A percentile compares a stretch with the other conserved stretches of the same genome.
These are phyloP conservation scores for Arthroderma sp. DNA, from an alignment of 2,329 filamentous ascomycete genomes.

Conservation along the genomic window DNA sequence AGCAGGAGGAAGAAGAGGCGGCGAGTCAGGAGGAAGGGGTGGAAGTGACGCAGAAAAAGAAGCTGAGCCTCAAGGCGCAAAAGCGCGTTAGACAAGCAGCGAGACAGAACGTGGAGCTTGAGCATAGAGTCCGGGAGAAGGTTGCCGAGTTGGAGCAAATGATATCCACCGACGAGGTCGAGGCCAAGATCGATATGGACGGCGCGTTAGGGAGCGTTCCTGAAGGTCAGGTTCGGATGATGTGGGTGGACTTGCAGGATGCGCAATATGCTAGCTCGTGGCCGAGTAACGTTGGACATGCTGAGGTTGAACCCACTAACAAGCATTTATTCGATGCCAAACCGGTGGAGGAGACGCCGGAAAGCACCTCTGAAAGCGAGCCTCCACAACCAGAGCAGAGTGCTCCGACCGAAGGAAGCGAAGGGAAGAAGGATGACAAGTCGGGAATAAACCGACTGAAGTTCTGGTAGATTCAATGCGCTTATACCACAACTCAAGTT, in stretches of 20 bases:
- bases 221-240: slow-evolving; percentile 28
- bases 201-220: slow-evolving; percentile 14
- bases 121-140: slow-evolving; percentile 14
- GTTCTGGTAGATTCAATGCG: too few relatives aligned
- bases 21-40: slow-evolving; percentile 7
- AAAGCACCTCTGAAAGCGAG: too few relatives aligned
- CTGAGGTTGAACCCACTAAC: slow-evolving; percentile 24
- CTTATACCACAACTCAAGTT: too few relatives aligned
- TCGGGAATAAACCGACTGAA: too few relatives aligned
- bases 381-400: too few relatives aligned
- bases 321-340: slow-evolving; percentile 21
- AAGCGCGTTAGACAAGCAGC: slow-evolving; percentile 20
- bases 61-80: slow-evolving; percentile 19
- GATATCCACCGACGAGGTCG: slow-evolving; percentile 8
- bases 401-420: too few relatives aligned
- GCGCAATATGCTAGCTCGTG: slow-evolving; percentile 29
- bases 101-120: slow-evolving; percentile 14
- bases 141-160: slow-evolving; percentile 15
- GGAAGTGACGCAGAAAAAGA: slow-evolving; percentile 12
- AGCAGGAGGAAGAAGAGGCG: slow-evolving; percentile 9
- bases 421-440: too few relatives aligned
- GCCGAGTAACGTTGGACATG: slow-evolving; percentile 32
- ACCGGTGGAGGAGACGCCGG: too few relatives aligned
- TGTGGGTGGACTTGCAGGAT: slow-evolving; percentile 34
- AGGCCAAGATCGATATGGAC: slow-evolving; percentile 19